Evolutionary conservation across 202 grass and related monocot genomes (phyloP), one percentile per base, ranked within the genome.

Genomic region (Zizania palustris): DNA sequence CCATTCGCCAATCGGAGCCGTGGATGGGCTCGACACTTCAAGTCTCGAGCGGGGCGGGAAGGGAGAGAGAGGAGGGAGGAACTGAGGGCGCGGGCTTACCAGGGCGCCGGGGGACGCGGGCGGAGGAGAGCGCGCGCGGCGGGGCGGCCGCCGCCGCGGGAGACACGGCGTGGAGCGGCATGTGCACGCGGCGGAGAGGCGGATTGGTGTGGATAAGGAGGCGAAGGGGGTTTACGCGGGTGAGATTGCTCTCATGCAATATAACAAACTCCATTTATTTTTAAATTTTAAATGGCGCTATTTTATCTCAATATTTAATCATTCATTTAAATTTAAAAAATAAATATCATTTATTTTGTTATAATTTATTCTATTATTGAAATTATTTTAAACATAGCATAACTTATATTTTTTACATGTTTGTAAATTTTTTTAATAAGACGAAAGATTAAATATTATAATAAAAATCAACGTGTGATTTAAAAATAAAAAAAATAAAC

Each of bases 111-210:
- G 61, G 11, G 9, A 67, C 62, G 55, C 55, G 41, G 3, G 60
- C 45, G 16, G 83, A 63, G 42, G 75, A 73, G 63, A 83, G 50
- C 7, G 60, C 70, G 48, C 75, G 64, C 54, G 55, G 65, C 16
- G 41, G 74, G 42, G 83, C 71, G 42, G 67, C 81, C 22, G 77
- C 70, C 69, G 86, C 66, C 13, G 86, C 83, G 11, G 90, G 75
- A 65, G 71, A 89, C 60, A 87, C 84, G 67, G 61, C 69, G 78
- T 85, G 91, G 63, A 90, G 83, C 19, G 81, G 51, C 51, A 55
- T 55, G 51, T 20, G 3, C 71, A 39, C 11, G 81, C 49, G 69
- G 19, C 5, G 67, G 66, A 51, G 11, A 10, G 41, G 57, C 39
- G 59, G 63, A 48, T 19, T 36, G 57, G 38, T 49, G 74, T 78